Base-by-base conservation (phyloP, 495 filamentous ascomycete species). In the Pseudoneurospora amorphoporcata region DNA sequence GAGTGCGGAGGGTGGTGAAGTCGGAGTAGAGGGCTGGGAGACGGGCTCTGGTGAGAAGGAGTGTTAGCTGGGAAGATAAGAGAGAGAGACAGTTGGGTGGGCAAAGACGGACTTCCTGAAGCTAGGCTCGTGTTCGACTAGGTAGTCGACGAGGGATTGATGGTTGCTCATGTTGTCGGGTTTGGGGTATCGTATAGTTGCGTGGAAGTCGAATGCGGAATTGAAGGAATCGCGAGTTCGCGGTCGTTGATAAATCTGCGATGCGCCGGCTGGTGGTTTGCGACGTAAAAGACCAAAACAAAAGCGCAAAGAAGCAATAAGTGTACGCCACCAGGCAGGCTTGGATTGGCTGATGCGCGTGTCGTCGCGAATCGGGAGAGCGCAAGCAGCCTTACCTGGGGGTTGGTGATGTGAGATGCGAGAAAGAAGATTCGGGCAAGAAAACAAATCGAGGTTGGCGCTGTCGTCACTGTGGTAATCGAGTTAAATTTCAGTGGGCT, bases 21-120 rank as follows among this genome's bases (percentile, higher is more conserved):
- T 98, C 96, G 72, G 94, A 97, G 83, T 97, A 99, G 69, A 99
- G 89, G 16, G 94, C 94, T 7, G 94, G 91, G 5, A 98, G 89
- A 47, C 95, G 94, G 73, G 90, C 88, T 82, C 92, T 95, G 73
- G 12, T 8, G 19, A 53, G 43, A 73, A 43, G 23, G 45, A 16
- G 39, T 70, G 73, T 75, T 32, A 70, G 73, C 69, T n/a, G 35
- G 35, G 17, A 4, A 41, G 5, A 45, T 4, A 19, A 19, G 9
- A 29, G 40, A 41, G n/a, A 32, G 12, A 38, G 23, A n/a, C 1
- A 40, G 39, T 68, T 32, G 19, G 9, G 17, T 37, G 17, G 35
- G 8, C 16, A 12, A 41, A 70, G 17, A 69, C 77, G 69, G 70
- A 85, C 84, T 80, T 84, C 61, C 83, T 73, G 69, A 86, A 86